phyloP scores from a whole-genome alignment of 352 stramenopile genomes.

The Plasmopara muralis region DNA sequence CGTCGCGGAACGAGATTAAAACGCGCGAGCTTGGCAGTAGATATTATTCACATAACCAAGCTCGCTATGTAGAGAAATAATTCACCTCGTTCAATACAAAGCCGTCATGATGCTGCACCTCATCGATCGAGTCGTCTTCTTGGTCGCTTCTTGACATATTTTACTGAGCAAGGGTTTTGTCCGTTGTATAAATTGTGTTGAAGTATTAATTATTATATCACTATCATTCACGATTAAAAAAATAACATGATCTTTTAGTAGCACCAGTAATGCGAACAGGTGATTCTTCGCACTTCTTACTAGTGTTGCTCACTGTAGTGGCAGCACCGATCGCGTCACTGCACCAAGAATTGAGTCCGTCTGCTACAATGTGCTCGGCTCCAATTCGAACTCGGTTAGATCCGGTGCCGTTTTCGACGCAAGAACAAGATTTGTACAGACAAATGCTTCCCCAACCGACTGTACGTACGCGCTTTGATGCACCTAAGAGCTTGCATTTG shows the following conservation, averaged over 20 bases:
- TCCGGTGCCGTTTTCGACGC: conserved; percentile 7
- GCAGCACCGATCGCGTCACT: not conserved
- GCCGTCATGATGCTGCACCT: conserved; percentile 35
- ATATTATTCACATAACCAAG: too few relatives aligned
- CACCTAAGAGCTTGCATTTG: not conserved
- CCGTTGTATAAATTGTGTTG: conserved; percentile 8
- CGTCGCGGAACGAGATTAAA: conserved; percentile 1
- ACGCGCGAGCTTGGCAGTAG: not conserved
- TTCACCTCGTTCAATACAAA: conserved; percentile 61
- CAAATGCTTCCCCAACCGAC: conserved; percentile 18
- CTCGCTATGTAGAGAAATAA: not conserved
- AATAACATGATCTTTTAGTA: too few relatives aligned
- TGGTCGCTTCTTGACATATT: conserved; percentile 52
- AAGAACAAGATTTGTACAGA: conserved; percentile 15
- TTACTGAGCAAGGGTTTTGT: conserved; percentile 6
- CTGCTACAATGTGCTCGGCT: conserved; percentile 11
- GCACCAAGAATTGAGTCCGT: not conserved
- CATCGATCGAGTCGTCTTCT: conserved; percentile 63
- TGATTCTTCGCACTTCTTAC: conserved; percentile 1
- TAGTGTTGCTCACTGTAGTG: conserved; percentile 4
- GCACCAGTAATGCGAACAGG: not conserved
- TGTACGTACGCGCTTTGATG: conserved; percentile 15
- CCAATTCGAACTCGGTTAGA: conserved; percentile 1
- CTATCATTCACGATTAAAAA: too few relatives aligned
- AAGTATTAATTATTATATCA: not conserved